A percentile compares a stretch with the other conserved stretches of the same genome.
phyloP scores from a whole-genome alignment of 2,329 filamentous ascomycete genomes.

The Fusarium sulawesiense region DNA sequence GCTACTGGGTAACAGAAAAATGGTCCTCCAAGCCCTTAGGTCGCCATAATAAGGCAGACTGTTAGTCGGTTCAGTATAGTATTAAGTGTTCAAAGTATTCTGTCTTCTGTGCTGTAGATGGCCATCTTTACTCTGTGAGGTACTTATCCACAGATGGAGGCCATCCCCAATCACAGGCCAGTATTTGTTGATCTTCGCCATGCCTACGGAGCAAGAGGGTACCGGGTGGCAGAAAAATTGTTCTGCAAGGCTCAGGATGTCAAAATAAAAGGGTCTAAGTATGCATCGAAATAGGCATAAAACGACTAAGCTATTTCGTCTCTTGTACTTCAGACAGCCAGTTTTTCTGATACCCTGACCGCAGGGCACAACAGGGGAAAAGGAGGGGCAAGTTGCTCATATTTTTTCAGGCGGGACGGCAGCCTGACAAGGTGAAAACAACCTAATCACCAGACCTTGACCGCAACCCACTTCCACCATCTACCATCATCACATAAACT shows the following conservation, averaged over 20 bases:
- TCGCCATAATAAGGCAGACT: not conserved
- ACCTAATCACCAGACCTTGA: slow-evolving; percentile 44
- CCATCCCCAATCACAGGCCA: slow-evolving; percentile 38
- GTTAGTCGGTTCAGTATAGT: not conserved
- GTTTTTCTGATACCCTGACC: not conserved
- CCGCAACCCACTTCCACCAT: slow-evolving; percentile 40
- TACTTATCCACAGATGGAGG: slow-evolving; percentile 27
- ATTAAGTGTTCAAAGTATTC: not conserved
- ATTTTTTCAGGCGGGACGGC: slow-evolving; percentile 37
- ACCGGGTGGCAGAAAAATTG: not conserved
- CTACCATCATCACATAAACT: slow-evolving; percentile 28
- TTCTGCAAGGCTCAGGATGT: not conserved
- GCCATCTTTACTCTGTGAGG: slow-evolving; percentile 9
- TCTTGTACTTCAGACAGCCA: not conserved
- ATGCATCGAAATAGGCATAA: not conserved
- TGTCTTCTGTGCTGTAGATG: not conserved
- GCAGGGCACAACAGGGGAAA: slow-evolving; percentile 36
- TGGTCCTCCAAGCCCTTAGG: not conserved
- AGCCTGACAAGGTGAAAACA: slow-evolving; percentile 42
- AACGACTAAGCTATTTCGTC: not conserved
- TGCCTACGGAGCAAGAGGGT: slow-evolving; percentile 18
- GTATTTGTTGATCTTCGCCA: slow-evolving; percentile 28
- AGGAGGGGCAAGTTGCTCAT: slow-evolving; percentile 42
- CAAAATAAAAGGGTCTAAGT: not conserved
- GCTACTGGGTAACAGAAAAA: not conserved